phyloP scores from a whole-genome alignment of 1,284 basidiomycete species.

The Trichosporon coremiiforme region DNA sequence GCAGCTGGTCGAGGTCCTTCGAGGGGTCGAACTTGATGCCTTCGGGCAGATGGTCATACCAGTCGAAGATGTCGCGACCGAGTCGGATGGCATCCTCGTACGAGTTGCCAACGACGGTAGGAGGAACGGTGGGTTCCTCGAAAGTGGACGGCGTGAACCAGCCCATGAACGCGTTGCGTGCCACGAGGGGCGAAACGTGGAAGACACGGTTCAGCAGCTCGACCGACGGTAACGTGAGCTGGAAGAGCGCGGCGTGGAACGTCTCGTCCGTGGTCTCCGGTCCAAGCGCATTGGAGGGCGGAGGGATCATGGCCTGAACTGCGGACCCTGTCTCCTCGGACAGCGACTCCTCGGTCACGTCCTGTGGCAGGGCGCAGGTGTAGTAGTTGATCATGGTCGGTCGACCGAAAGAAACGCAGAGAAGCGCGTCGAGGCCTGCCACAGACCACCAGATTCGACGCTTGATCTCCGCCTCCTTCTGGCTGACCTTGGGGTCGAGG shows the following conservation, averaged over 20 bases:
- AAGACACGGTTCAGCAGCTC: conserved; percentile 54
- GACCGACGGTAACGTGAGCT: conserved; percentile 53
- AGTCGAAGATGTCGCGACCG: conserved; percentile 51
- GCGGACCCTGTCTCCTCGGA: conserved; percentile 48
- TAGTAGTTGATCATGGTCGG: conserved; percentile 53
- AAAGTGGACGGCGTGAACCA: conserved; percentile 47
- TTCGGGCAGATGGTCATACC: conserved; percentile 50
- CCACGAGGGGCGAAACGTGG: conserved; percentile 44
- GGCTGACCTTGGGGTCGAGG: conserved; percentile 48
- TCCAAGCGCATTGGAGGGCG: conserved; percentile 41
- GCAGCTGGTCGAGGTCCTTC: conserved; percentile 39
- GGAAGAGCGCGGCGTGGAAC: conserved; percentile 54
- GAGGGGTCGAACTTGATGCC: conserved; percentile 50
- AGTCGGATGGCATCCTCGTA: conserved; percentile 54
- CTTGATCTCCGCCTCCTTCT: conserved; percentile 52
- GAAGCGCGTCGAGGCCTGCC: conserved; percentile 52
- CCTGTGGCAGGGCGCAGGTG: conserved; percentile 52
- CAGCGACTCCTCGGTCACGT: conserved; percentile 48
- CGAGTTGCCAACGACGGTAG: conserved; percentile 36
- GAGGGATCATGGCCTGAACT: conserved; percentile 30
- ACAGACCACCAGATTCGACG: conserved; percentile 56
- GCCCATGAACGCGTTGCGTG: conserved; percentile 43
- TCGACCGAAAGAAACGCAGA: conserved; percentile 53
- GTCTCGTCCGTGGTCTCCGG: conserved; percentile 50
- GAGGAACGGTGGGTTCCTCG: conserved; percentile 23